Conservation (phyloP, 352 stramenopile species). For the Globisporangium perplexum region DNA sequence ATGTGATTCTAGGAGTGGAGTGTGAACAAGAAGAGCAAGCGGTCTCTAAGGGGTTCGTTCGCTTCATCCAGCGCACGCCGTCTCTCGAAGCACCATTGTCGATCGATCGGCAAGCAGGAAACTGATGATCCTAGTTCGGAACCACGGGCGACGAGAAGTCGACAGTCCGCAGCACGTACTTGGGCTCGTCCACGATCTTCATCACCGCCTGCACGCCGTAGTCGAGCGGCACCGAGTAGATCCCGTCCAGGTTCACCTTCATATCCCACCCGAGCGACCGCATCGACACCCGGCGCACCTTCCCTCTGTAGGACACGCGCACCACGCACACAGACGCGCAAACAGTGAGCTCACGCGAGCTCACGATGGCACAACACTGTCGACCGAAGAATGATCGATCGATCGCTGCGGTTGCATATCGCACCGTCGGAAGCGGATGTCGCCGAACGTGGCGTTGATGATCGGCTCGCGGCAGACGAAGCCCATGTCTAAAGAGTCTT, state of each 20-base stretch:
- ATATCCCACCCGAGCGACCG: constrained; percentile 87
- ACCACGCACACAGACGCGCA: not conserved
- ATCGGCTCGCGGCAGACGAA: constrained; percentile 85
- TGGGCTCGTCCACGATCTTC: constrained; percentile 84
- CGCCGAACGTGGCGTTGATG: constrained; percentile 87
- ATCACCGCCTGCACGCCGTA: constrained; percentile 88
- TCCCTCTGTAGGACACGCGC: constrained; percentile 33
- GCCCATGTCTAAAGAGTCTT: constrained; percentile 83
- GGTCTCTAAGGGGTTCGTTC: not conserved
- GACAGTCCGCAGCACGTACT: constrained; percentile 82
- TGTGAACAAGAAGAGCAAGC: constrained; percentile 2
- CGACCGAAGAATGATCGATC: no score
- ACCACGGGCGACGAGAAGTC: constrained; percentile 39
- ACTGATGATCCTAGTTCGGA: not conserved
- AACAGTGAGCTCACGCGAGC: not conserved
- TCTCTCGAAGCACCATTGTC: not conserved
- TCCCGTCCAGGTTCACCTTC: constrained; percentile 84
- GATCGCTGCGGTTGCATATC: not conserved
- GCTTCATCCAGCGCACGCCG: not conserved
- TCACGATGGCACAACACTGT: not conserved
- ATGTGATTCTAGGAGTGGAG: constrained; percentile 13
- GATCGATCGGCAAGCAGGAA: constrained; percentile 2
- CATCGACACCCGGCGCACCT: constrained; percentile 81
- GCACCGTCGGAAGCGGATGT: constrained; percentile 85
- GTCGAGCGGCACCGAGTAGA: constrained; percentile 84